Conservation (phyloP, 2,329 filamentous ascomycete genomes). For the Sporothrix luriei region DNA sequence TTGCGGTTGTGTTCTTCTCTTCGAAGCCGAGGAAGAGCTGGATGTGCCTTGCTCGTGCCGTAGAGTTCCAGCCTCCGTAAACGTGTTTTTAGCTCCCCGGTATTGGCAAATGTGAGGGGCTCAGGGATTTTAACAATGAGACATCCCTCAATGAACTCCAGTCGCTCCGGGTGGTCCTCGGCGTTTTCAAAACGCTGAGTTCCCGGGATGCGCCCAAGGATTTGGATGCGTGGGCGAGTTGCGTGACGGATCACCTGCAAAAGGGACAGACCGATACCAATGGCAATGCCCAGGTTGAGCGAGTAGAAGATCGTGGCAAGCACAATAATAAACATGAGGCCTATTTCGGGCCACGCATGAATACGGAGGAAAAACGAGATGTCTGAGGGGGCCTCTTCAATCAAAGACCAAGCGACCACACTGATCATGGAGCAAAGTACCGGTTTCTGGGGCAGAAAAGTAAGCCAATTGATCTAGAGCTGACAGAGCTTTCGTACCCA, state of each 20-base stretch:
- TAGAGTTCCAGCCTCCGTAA: conserved; percentile 84
- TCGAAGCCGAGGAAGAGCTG: conserved; percentile 79
- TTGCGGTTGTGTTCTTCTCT: conserved; percentile 82
- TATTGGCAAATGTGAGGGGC: conserved; percentile 95
- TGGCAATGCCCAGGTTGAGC: conserved; percentile 86
- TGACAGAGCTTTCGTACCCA: background rate
- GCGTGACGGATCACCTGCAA: conserved; percentile 87
- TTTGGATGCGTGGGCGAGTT: conserved; percentile 92
- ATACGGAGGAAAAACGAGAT: conserved; percentile 86
- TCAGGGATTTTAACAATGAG: conserved; percentile 98
- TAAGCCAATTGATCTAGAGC: background rate
- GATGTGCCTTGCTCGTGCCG: conserved; percentile 81
- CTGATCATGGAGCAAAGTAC: conserved; percentile 93
- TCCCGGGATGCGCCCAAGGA: conserved; percentile 83
- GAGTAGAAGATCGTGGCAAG: conserved; percentile 93
- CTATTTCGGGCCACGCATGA: conserved; percentile 80
- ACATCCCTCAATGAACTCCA: conserved; percentile 90
- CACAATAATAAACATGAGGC: conserved; percentile 88
- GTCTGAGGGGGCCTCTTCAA: conserved; percentile 94
- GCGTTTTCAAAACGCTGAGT: conserved; percentile 86
- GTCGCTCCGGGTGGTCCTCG: conserved; percentile 67
- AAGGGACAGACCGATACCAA: conserved; percentile 88
- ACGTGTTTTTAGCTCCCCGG: conserved; percentile 83
- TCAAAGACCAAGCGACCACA: conserved; percentile 89
- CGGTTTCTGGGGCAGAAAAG: conserved; percentile 66